Conservation (phyloP, 805 yeast species). For the Lipomyces starkeyi region DNA sequence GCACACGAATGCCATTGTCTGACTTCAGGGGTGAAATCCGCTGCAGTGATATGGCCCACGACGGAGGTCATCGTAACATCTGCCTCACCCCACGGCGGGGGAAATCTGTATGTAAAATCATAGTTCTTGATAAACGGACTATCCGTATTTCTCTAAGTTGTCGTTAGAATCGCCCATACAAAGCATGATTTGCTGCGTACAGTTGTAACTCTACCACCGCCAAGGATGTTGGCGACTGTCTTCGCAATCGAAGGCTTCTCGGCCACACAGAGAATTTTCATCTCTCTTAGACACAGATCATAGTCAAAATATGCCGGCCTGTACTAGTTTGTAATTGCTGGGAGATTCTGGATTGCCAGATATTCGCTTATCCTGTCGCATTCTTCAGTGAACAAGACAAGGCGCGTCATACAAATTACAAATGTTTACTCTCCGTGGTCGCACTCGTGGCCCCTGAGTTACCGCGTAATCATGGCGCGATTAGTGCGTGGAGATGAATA, state of each 20-base stretch:
- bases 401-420: background rate
- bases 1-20: slow-evolving; percentile 62
- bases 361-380: background rate
- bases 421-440: background rate
- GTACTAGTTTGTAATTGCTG: background rate
- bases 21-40: slow-evolving; percentile 67
- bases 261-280: slow-evolving; percentile 91
- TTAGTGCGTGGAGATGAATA: background rate
- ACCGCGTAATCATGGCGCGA: background rate
- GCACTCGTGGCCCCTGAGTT: background rate
- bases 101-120: slow-evolving; percentile 73
- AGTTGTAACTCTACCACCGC: slow-evolving; percentile 67
- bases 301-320: background rate
- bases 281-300: slow-evolving; percentile 40
- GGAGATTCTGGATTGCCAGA: background rate
- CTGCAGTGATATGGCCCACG: slow-evolving; percentile 76
- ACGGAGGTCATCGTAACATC: slow-evolving; percentile 92
- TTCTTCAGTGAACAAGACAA: background rate
- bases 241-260: slow-evolving; percentile 96
- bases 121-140: slow-evolving; percentile 77
- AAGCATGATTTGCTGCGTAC: slow-evolving; percentile 21
- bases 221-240: slow-evolving; percentile 73
- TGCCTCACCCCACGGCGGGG: slow-evolving; percentile 62
- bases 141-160: slow-evolving; percentile 50
- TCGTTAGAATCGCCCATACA: background rate